A percentile compares a stretch with the other conserved stretches of the same genome.
phyloP scores from a whole-genome alignment of 2,329 filamentous ascomycete genomes.

The Epichloe festucae region DNA sequence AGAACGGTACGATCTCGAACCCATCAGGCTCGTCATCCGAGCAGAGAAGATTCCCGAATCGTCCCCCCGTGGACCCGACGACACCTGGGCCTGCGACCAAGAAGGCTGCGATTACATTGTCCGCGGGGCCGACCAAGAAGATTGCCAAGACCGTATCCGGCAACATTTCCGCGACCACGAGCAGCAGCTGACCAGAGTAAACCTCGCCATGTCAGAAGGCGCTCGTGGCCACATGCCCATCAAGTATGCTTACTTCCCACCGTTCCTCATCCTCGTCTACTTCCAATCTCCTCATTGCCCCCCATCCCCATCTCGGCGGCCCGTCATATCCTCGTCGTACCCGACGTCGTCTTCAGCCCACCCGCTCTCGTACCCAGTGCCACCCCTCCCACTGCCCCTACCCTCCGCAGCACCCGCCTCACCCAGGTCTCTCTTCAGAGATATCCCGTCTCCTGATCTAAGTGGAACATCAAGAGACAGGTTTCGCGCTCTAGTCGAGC shows the following conservation, averaged over 20 bases:
- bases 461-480: constrained; percentile 9
- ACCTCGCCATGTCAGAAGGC: constrained; percentile 44
- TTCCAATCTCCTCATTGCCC: constrained; percentile 8
- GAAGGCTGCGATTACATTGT: constrained; percentile 52
- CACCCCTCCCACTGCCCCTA: not conserved
- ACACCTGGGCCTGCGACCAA: constrained; percentile 54
- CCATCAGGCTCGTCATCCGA: constrained; percentile 32
- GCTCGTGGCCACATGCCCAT: constrained; percentile 40
- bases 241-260: constrained; percentile 34
- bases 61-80: constrained; percentile 41
- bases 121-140: constrained; percentile 43
- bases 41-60: constrained; percentile 37
- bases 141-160: constrained; percentile 42
- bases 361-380: not conserved
- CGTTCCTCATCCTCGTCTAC: constrained; percentile 20
- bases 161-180: constrained; percentile 50
- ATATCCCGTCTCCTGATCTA: constrained; percentile 5
- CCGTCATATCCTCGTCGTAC: not conserved
- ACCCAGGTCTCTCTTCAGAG: not conserved
- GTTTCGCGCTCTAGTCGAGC: constrained; percentile 14
- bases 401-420: not conserved
- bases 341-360: no score
- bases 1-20: constrained; percentile 13
- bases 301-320: constrained; percentile 1
- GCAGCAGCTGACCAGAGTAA: constrained; percentile 35